These are phyloP conservation scores for Fusarium beomiforme DNA, from an alignment of 2,329 filamentous ascomycete genomes.

Conservation along the genomic window DNA sequence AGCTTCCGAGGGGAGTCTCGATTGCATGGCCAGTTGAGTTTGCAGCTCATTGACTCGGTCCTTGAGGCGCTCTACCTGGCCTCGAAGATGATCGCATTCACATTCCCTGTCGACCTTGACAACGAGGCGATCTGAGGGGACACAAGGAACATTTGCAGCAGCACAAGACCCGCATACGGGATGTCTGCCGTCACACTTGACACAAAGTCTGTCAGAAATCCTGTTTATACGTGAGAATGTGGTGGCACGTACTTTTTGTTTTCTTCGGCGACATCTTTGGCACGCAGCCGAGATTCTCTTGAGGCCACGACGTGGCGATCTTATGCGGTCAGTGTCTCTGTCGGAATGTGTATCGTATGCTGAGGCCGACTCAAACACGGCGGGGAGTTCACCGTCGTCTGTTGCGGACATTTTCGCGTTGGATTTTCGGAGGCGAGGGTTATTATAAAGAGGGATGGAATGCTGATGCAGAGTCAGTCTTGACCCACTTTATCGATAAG, in stretches of 20 bases:
- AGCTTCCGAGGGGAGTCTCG: not conserved
- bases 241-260: conserved; percentile 32
- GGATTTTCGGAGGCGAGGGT: not conserved
- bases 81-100: conserved; percentile 33
- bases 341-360: conserved; percentile 19
- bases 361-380: conserved; percentile 11
- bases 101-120: conserved; percentile 33
- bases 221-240: not conserved
- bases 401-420: conserved; percentile 11
- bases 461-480: conserved; percentile 3
- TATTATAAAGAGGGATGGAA: not conserved
- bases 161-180: conserved; percentile 33
- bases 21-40: conserved; percentile 13
- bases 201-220: not conserved
- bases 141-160: conserved; percentile 25
- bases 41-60: conserved; percentile 27
- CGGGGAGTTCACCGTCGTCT: conserved; percentile 24
- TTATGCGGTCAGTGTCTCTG: conserved; percentile 6
- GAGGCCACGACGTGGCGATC: conserved; percentile 26
- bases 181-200: conserved; percentile 36
- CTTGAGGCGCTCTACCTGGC: conserved; percentile 26
- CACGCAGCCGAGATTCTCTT: conserved; percentile 36
- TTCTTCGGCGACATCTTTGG: conserved; percentile 36
- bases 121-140: conserved; percentile 36
- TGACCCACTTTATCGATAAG: conserved; percentile 15